A percentile compares a stretch with the other conserved stretches of the same genome.
Evolutionary conservation across 257 asterid species (phyloP).

Genomic region (Solanum lycopersicoides): DNA sequence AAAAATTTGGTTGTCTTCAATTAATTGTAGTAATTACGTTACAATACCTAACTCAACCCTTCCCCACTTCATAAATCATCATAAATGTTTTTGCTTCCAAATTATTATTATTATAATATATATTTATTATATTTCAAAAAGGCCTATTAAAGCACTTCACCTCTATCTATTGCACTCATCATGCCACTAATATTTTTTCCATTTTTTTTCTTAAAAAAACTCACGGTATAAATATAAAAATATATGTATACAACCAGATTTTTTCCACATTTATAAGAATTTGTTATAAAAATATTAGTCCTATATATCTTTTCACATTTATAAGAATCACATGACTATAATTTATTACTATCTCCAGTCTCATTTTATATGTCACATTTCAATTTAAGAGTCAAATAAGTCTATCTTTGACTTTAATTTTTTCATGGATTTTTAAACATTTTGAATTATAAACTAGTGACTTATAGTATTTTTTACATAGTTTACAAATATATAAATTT

Average conservation of each 20-base stretch:
- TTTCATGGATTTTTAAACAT: no score
- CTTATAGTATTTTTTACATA: no score
- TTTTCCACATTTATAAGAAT: no score
- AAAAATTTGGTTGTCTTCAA: background rate
- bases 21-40: background rate
- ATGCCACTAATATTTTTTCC: no score
- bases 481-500: no score
- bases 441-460: no score
- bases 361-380: no score
- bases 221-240: no score
- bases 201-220: no score
- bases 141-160: background rate
- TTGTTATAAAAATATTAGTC: background rate
- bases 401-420: no score
- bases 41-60: background rate
- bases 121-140: background rate
- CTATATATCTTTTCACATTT: background rate
- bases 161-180: background rate
- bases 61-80: background rate
- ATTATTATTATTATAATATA: background rate
- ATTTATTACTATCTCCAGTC: background rate
- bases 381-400: no score
- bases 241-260: no score
- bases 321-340: background rate
- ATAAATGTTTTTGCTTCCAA: background rate